Conservation (phyloP, 2,329 filamentous ascomycete genomes). For the Calonectria fujianensis region DNA sequence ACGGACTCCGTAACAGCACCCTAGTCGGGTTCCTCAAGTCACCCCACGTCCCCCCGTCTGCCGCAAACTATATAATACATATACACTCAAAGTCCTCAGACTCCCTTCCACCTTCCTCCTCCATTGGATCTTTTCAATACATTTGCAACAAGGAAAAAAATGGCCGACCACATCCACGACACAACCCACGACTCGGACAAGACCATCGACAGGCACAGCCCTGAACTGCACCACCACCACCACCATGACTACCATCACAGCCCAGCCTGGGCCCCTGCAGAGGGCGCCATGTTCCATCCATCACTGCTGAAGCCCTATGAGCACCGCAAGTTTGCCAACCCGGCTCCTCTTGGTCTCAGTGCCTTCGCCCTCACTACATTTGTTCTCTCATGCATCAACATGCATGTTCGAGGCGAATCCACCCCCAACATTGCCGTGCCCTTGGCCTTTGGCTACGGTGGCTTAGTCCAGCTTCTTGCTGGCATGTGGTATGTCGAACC, state of each 20-base stretch:
- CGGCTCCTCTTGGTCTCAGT: slow-evolving; percentile 83
- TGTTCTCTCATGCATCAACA: slow-evolving; percentile 84
- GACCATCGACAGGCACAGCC: slow-evolving; percentile 49
- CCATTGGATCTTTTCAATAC: slow-evolving; percentile 20
- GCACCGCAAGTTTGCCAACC: slow-evolving; percentile 86
- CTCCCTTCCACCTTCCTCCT: slow-evolving; percentile 8
- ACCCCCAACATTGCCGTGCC: slow-evolving; percentile 80
- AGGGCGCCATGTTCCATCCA: slow-evolving; percentile 84
- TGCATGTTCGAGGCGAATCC: slow-evolving; percentile 76
- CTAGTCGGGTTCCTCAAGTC: slow-evolving; percentile 34
- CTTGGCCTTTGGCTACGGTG: slow-evolving; percentile 84
- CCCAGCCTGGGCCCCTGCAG: slow-evolving; percentile 65
- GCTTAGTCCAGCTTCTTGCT: slow-evolving; percentile 82
- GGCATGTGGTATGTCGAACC: slow-evolving; percentile 85
- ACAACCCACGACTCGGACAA: slow-evolving; percentile 52
- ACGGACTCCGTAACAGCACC: slow-evolving; percentile 32
- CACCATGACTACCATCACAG: slow-evolving; percentile 54
- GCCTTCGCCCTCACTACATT: slow-evolving; percentile 91
- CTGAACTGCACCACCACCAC: slow-evolving; percentile 45
- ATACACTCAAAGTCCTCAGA: slow-evolving; percentile 33
- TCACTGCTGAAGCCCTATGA: slow-evolving; percentile 78
- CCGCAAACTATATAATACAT: slow-evolving; percentile 32
- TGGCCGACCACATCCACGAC: slow-evolving; percentile 51
- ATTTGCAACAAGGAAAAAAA: slow-evolving; percentile 35
- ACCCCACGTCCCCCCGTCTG: slow-evolving; percentile 32